Evolutionary conservation across 2,329 filamentous ascomycete species (phyloP).

Genomic region (Dactylellina sp.): DNA sequence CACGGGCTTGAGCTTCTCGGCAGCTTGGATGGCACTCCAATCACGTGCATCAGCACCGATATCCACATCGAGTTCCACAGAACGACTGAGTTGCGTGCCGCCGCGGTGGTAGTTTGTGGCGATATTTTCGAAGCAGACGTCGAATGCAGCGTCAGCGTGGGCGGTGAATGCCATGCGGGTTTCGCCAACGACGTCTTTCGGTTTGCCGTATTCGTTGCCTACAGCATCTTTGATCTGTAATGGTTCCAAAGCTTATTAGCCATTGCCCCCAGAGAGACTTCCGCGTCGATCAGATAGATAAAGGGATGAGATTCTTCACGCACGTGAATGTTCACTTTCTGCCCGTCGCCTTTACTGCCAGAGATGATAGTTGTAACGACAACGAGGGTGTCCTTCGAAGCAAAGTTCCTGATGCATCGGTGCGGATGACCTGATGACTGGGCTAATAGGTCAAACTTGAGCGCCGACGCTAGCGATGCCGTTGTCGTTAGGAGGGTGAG

Average conservation of each 20-base stretch:
- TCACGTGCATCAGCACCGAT: conserved; percentile 97
- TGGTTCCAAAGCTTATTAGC: background rate
- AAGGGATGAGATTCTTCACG: conserved; percentile 41
- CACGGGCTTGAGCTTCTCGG: conserved; percentile 96
- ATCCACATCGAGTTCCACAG: conserved; percentile 89
- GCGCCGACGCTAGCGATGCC: conserved; percentile 68
- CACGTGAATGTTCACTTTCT: conserved; percentile 94
- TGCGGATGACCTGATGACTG: conserved; percentile 73
- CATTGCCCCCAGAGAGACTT: conserved; percentile 14
- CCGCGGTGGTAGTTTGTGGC: conserved; percentile 64
- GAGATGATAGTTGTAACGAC: conserved; percentile 91
- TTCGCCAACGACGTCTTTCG: conserved; percentile 91
- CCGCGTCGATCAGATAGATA: background rate
- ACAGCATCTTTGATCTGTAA: conserved; percentile 91
- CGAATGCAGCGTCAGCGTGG: conserved; percentile 89
- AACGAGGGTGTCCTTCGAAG: conserved; percentile 88
- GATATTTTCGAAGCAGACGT: conserved; percentile 94
- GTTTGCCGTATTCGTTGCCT: conserved; percentile 93
- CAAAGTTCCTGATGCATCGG: conserved; percentile 96
- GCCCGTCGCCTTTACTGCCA: conserved; percentile 89
- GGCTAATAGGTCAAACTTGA: conserved; percentile 93
- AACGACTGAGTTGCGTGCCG: conserved; percentile 56
- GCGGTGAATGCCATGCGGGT: conserved; percentile 94
- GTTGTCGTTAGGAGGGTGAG: conserved; percentile 45
- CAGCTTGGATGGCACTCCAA: conserved; percentile 95